Evolutionary conservation across 768 basidiomycete species (phyloP), one percentile per base, ranked within the genome.

Genomic region (Boletus huronensis): DNA sequence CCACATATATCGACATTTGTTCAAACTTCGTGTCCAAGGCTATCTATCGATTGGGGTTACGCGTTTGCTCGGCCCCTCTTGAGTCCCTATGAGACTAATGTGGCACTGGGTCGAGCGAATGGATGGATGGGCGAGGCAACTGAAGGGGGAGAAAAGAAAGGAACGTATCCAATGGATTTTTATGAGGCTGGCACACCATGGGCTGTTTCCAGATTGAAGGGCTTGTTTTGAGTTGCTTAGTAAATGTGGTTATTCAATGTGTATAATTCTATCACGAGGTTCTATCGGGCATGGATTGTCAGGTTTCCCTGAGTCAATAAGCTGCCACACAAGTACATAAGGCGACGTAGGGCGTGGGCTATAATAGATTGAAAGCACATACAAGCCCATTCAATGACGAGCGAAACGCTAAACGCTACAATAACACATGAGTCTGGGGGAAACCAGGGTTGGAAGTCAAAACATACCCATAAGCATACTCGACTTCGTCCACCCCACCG

Each of bases 31-130:
- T 98, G 97, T 70, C 97, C 97, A 3, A 84, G 97, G 25, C 75
- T 99, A 50, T 94, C 92, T 17, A 98, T 98, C 53, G 97, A 99
- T 67, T 99, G 97, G 97, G 97, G 97, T 4, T 95, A 95, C 65
- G 97, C 96, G 1, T 99, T 99, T 73, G 78, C 87, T 50, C 77
- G 81, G 21, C 97, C 97, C 3, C 75, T 98, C 46, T 73, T 99
- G 34, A 94, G 87, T 62, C 94, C 96, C 1, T 99, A 98, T 67
- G 97, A 98, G 71, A 87, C 90, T 0, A 83, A 87, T 5, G 90
- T 98, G 2, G 93, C 87, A 11, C 77, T 97, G 2, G 91, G 72
- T 29, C 58, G 44, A 51, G 55, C 90, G 1, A 77, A 79, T 48
- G 84, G 87, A 26, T 93, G 93, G 93, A 80, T 80, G 70, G 74